Evolutionary conservation across 164 flowering plant genomes (phyloP), one percentile per base, ranked within the genome.

Genomic region (Santalum album): DNA sequence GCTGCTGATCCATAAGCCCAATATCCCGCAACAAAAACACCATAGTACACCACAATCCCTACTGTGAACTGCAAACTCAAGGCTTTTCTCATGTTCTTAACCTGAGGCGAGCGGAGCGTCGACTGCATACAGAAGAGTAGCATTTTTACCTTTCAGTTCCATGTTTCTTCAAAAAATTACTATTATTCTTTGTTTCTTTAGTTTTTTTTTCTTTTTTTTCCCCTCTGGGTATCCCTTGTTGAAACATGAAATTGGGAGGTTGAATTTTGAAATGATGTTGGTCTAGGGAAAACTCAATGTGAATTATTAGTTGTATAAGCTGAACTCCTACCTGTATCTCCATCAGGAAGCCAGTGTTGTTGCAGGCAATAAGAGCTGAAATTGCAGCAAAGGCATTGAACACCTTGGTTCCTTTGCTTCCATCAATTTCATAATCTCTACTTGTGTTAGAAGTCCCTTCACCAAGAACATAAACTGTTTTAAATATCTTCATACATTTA

Each of bases 1-100:
- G 70, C 78, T 2, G 56, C 26, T 25, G 84, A 69, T 38, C 84
- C 88, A 61, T 79, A 75, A 0, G 81, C 78, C 83, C 84, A 82
- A 49, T 82, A 82, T 18, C 88, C 88, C 1, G 68, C 43, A 1
- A 82, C 32, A 60, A 58, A 72, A 40, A 82, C 83, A 11, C 78
- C 82, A 55, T 79, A 79, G 42, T 75, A 75, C 7, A 72, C 1
- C 49, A 65, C 39, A 20, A 82, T 63, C n/a, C 88, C 88, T 9
- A 68, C 55, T 5, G 76, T 68, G 55, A 44, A 82, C 35, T 82
- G 88, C 25, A 65, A 7, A 29, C 34, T 57, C 49, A 82, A 57
- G 45, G 84, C 82, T 46, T 61, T 77, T 65, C 72, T 75, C 84
- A 79, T 79, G 71, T 82, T 82, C 61, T 57, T 63, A 6, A 75